A percentile compares a stretch with the other conserved stretches of the same genome.
phyloP scores from a whole-genome alignment of 257 asterid species.

The Solanum pennellii region DNA sequence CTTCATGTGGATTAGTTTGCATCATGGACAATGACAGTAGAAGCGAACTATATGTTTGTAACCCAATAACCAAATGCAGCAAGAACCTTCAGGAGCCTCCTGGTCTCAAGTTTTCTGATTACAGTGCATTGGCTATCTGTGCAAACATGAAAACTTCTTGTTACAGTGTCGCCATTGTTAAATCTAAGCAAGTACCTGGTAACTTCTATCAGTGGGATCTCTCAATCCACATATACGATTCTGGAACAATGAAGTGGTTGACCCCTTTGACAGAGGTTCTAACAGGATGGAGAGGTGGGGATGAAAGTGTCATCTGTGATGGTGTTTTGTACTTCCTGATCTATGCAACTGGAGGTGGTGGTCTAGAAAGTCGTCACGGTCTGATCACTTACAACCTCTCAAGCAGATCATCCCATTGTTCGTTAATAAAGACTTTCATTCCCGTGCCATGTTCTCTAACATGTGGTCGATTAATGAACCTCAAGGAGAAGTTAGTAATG shows the following conservation, averaged over 20 bases:
- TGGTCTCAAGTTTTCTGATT: conserved; percentile 59
- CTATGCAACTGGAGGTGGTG: conserved; percentile 60
- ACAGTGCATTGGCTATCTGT: conserved; percentile 64
- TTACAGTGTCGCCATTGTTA: conserved; percentile 49
- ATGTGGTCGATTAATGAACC: conserved; percentile 83
- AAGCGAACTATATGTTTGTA: conserved; percentile 61
- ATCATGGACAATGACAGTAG: conserved; percentile 81
- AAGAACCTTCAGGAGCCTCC: conserved; percentile 50
- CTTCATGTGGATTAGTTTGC: conserved; percentile 76
- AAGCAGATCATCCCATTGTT: conserved; percentile 24
- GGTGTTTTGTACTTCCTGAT: conserved; percentile 69
- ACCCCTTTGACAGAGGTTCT: conserved; percentile 47
- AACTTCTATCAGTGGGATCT: conserved; percentile 79
- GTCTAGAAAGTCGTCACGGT: conserved; percentile 57
- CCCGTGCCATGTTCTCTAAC: conserved; percentile 82
- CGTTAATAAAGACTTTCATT: conserved; percentile 51
- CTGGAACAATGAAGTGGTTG: conserved; percentile 46
- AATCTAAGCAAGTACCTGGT: conserved; percentile 80
- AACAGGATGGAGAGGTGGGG: conserved; percentile 89
- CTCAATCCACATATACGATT: conserved; percentile 62
- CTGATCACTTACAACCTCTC: conserved; percentile 45
- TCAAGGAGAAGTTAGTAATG: conserved; percentile 69
- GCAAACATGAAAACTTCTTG: conserved; percentile 22
- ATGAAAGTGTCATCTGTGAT: conserved; percentile 78
- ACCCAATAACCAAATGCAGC: conserved; percentile 56